A percentile compares a stretch with the other conserved stretches of the same genome.
Conservation (phyloP, 352 stramenopile species). For the Phytophthora brassicae region DNA sequence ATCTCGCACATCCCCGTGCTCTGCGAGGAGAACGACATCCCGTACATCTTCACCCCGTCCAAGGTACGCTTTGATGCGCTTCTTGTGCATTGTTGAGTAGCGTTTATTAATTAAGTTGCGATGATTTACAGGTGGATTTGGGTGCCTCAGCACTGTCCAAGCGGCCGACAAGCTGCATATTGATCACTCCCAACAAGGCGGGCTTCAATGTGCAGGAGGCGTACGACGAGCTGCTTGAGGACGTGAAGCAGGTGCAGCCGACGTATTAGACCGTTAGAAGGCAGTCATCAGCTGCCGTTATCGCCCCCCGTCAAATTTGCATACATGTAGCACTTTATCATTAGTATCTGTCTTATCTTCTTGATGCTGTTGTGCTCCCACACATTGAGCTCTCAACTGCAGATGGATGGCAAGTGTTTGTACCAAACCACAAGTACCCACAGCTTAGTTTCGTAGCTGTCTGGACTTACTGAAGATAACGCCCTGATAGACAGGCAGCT, state of each 20-base stretch:
- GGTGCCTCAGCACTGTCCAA: conserved; percentile 97
- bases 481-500: too few relatives aligned
- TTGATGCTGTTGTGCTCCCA: conserved; percentile 23
- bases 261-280: conserved; percentile 68
- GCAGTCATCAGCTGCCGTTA: conserved; percentile 7
- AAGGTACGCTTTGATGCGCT: conserved; percentile 66
- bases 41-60: conserved; percentile 98
- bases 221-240: conserved; percentile 89
- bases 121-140: conserved; percentile 76
- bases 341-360: conserved; percentile 9
- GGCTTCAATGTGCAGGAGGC: conserved; percentile 88
- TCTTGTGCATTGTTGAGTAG: not conserved
- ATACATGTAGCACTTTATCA: conserved; percentile 52
- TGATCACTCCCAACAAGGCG: conserved; percentile 94
- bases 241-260: conserved; percentile 88
- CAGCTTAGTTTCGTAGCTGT: conserved; percentile 15
- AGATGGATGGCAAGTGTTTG: conserved; percentile 9
- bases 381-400: conserved; percentile 25
- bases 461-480: too few relatives aligned
- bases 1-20: conserved; percentile 98
- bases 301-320: conserved; percentile 26
- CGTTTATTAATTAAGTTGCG: conserved; percentile 13
- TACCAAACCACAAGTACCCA: not conserved
- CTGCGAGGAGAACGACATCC: conserved; percentile 98
- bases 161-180: conserved; percentile 97